phyloP scores from a whole-genome alignment of 345 rosid species.

The Gossypium herbaceum region DNA sequence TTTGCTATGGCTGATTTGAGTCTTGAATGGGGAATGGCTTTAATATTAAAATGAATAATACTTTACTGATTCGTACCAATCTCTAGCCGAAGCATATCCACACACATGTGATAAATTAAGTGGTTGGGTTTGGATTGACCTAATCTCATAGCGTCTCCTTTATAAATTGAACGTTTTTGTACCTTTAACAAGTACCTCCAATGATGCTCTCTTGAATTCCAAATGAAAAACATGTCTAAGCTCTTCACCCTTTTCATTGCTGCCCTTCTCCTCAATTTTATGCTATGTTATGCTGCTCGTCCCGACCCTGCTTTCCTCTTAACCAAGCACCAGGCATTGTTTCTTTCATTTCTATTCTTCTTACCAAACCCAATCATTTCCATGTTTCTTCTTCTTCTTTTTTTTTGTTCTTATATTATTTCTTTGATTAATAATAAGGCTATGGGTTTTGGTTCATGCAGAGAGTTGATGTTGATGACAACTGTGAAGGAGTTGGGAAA shows the following conservation, averaged over 20 bases:
- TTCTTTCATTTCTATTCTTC: background rate
- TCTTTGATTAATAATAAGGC: background rate
- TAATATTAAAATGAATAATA: background rate
- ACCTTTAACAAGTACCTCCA: background rate
- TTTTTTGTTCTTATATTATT: background rate
- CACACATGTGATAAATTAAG: background rate
- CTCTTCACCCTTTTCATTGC: conserved; percentile 20
- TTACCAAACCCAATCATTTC: background rate
- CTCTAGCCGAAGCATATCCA: background rate
- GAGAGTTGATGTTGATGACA: conserved; percentile 15
- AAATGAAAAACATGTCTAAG: conserved; percentile 21
- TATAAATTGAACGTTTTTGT: background rate
- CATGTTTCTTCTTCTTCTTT: background rate
- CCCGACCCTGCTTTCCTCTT: conserved; percentile 3
- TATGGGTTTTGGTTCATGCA: conserved; percentile 1
- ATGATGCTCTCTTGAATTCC: background rate
- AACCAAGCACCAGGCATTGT: conserved; percentile 10
- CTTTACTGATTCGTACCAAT: background rate
- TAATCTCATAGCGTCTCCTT: background rate
- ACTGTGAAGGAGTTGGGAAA: conserved; percentile 22
- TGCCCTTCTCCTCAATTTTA: conserved; percentile 22
- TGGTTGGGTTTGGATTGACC: background rate
- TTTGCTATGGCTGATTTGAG: background rate
- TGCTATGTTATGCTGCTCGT: conserved; percentile 20
- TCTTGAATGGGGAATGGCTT: background rate